phyloP scores from a whole-genome alignment of 768 basidiomycete species.

The Antrodiella citrinella region DNA sequence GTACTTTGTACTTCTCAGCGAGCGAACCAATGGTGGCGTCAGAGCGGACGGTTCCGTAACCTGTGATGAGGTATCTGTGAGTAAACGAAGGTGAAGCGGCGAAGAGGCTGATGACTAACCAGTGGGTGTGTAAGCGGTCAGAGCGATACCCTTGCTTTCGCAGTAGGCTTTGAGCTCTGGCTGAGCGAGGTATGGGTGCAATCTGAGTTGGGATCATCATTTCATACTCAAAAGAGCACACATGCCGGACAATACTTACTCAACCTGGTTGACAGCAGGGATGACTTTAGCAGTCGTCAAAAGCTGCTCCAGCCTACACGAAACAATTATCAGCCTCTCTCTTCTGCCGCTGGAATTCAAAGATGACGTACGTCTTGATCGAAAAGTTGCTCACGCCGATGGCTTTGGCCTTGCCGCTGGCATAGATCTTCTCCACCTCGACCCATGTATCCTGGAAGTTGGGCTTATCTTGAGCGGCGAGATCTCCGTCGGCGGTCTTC shows the following conservation, averaged over 20 bases:
- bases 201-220: conserved; percentile 16
- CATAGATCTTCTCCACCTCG: conserved; percentile 41
- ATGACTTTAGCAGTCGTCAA: conserved; percentile 40
- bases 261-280: conserved; percentile 69
- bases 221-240: background rate
- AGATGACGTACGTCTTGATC: conserved; percentile 30
- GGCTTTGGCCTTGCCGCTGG: conserved; percentile 37
- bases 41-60: conserved; percentile 34
- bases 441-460: conserved; percentile 42
- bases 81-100: conserved; percentile 34
- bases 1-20: conserved; percentile 38
- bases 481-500: conserved; percentile 27
- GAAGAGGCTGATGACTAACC: conserved; percentile 23
- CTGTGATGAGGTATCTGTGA: conserved; percentile 15
- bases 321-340: conserved; percentile 19
- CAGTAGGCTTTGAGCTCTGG: conserved; percentile 38
- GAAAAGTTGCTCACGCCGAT: conserved; percentile 59
- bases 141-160: conserved; percentile 34
- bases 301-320: conserved; percentile 24
- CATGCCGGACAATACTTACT: conserved; percentile 18
- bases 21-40: conserved; percentile 38
- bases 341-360: no score
- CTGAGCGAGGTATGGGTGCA: conserved; percentile 43
- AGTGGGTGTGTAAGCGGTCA: conserved; percentile 41
- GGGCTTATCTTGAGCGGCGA: conserved; percentile 22